Evolutionary conservation across 2,329 filamentous ascomycete genomes (phyloP).

Genomic region (Stemphylium vesicarium): DNA sequence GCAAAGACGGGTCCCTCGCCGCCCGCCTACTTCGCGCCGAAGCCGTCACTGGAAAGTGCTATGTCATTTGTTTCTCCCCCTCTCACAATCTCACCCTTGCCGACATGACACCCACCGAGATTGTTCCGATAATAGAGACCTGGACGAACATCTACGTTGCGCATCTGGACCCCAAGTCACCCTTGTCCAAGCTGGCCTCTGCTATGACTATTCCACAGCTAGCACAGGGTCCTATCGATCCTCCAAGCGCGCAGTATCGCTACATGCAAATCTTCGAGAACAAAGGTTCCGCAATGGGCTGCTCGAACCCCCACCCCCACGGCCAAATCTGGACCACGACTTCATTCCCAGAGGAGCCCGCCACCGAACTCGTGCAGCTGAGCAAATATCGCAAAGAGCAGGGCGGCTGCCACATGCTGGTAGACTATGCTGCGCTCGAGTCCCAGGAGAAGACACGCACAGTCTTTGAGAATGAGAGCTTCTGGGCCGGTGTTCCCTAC

Average conservation of each 20-base stretch:
- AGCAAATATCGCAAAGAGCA: constrained; percentile 77
- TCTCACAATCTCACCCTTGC: constrained; percentile 91
- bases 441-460: constrained; percentile 80
- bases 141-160: constrained; percentile 91
- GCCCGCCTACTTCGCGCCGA: constrained; percentile 80
- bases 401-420: constrained; percentile 75
- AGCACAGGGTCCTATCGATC: constrained; percentile 52
- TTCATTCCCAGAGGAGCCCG: constrained; percentile 86
- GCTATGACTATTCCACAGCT: constrained; percentile 57
- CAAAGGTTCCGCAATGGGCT: constrained; percentile 97
- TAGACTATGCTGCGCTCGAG: constrained; percentile 87
- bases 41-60: constrained; percentile 92
- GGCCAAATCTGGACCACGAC: constrained; percentile 97
- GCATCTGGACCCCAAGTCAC: constrained; percentile 76
- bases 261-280: constrained; percentile 99
- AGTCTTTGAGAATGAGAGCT: constrained; percentile 84
- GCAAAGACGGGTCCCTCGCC: constrained; percentile 65
- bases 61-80: constrained; percentile 92
- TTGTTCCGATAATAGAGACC: constrained; percentile 81
- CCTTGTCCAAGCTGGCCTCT: constrained; percentile 60
- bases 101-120: constrained; percentile 79
- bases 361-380: constrained; percentile 78
- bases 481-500: constrained; percentile 92
- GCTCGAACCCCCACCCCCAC: constrained; percentile 97
- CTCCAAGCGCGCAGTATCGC: constrained; percentile 77